These are phyloP conservation scores for Brassica incana DNA, from an alignment of 345 rosid species.

Conservation along the genomic window DNA sequence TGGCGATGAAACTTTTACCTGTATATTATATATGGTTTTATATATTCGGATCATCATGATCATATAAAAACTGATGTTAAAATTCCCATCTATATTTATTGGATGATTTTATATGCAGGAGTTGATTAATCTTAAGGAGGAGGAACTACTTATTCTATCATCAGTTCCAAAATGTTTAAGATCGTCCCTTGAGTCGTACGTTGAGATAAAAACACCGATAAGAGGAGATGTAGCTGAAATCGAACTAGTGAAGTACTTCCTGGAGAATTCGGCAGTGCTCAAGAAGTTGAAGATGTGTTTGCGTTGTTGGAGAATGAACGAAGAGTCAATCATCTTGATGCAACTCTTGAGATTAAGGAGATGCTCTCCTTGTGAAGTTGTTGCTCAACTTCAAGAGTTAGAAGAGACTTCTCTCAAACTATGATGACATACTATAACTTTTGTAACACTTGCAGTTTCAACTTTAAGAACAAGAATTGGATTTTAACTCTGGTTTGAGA, in stretches of 20 bases:
- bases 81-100: neutral
- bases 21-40: neutral
- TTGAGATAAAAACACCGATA: neutral
- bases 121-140: neutral
- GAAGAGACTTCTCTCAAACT: neutral
- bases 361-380: conserved; percentile 4
- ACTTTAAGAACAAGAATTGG: neutral
- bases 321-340: neutral
- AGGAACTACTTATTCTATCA: neutral
- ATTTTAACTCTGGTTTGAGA: too few species aligned
- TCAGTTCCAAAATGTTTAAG: neutral
- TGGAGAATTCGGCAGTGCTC: neutral
- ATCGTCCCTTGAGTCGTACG: neutral
- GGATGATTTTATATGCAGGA: neutral
- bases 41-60: neutral
- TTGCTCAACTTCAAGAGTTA: neutral
- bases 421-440: neutral
- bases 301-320: too few species aligned
- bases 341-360: neutral
- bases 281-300: neutral
- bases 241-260: neutral
- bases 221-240: neutral
- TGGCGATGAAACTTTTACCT: neutral
- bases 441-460: neutral
- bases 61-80: neutral